Conservation (phyloP, 2,329 filamentous ascomycete genomes). For the Orbilia javanica region DNA sequence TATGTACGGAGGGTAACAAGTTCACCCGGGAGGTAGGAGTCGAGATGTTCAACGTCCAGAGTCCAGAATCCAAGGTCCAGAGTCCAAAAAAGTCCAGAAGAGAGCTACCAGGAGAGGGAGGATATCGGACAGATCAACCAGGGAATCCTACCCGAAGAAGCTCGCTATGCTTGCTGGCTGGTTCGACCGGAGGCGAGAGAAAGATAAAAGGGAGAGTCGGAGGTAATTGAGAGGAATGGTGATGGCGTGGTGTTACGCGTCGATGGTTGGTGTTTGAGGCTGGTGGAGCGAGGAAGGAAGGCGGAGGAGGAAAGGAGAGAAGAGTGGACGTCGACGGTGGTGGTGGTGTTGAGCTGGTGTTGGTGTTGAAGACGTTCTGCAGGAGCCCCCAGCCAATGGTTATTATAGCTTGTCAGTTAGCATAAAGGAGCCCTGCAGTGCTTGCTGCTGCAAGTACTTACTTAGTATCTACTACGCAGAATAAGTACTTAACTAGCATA, state of each 20-base stretch:
- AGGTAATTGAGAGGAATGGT: neutral
- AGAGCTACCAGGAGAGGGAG: slow-evolving; percentile 13
- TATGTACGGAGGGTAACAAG: neutral
- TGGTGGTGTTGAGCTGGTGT: neutral
- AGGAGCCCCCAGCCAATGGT: slow-evolving; percentile 22
- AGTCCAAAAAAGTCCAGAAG: neutral
- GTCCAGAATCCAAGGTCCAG: slow-evolving; percentile 11
- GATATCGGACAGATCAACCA: neutral
- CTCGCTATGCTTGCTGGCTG: slow-evolving; percentile 5
- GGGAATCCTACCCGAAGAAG: neutral
- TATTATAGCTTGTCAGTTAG: no score
- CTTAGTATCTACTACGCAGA: no score
- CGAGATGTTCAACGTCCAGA: neutral
- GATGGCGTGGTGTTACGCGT: neutral
- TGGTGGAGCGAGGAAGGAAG: slow-evolving; percentile 3
- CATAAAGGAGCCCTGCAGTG: no score
- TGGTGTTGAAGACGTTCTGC: neutral
- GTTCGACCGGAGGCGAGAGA: neutral
- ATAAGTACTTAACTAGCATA: no score
- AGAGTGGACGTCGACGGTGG: slow-evolving; percentile 20
- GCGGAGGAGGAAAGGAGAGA: neutral
- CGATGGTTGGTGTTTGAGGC: neutral
- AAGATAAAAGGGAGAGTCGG: neutral
- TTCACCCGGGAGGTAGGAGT: neutral
- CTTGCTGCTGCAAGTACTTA: no score